Evolutionary conservation across 176 grass and related monocot genomes (phyloP).

Genomic region (Oropetium thomaeum): DNA sequence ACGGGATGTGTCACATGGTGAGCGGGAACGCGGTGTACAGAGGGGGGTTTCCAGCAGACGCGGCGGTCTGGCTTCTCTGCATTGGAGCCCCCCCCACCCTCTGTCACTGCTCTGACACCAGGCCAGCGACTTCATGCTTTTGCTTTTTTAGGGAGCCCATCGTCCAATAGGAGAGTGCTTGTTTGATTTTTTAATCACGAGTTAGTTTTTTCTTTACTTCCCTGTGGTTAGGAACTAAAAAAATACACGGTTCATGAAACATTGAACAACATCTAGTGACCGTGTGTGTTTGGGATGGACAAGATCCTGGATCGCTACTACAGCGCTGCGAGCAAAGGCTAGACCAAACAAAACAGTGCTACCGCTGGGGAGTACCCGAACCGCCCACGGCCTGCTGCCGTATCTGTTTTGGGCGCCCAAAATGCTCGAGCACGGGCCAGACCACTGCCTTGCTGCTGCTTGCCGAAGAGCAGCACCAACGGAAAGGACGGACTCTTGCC

Average conservation of each 20-base stretch:
- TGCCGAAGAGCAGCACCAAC: too few species aligned
- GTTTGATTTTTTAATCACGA: neutral
- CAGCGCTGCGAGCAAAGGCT: neutral
- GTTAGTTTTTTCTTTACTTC: neutral
- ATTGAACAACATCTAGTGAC: neutral
- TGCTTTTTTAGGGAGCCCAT: neutral
- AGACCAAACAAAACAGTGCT: neutral
- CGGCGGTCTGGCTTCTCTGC: slow-evolving; percentile 20
- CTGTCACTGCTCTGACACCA: slow-evolving; percentile 15
- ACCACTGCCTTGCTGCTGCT: too few species aligned
- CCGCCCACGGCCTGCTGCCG: neutral
- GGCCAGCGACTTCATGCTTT: neutral
- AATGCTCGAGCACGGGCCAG: too few species aligned
- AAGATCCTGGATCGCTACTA: neutral
- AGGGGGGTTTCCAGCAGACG: slow-evolving; percentile 15
- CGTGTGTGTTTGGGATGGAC: neutral
- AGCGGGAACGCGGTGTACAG: neutral
- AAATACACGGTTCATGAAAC: neutral
- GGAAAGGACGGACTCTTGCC: too few species aligned
- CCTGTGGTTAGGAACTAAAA: too few species aligned
- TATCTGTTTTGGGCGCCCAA: neutral
- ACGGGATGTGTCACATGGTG: neutral
- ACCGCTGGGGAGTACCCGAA: neutral
- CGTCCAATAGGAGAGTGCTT: neutral
- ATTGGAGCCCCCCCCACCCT: neutral